Evolutionary conservation across 345 rosid genomes (phyloP).

Genomic region (Euphorbia pulcherrima): DNA sequence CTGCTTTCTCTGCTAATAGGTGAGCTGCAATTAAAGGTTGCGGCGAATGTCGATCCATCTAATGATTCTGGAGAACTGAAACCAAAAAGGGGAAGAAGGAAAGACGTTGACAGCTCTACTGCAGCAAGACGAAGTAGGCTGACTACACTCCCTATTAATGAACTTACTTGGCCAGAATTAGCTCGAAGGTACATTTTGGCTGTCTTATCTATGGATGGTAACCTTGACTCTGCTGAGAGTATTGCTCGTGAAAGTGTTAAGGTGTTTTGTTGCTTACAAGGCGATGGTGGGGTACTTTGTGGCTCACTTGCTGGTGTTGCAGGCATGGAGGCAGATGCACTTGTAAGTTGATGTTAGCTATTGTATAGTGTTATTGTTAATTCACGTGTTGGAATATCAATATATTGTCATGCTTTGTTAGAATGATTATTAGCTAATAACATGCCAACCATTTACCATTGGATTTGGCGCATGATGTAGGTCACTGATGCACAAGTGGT

Average conservation of each 20-base stretch:
- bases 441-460: neutral
- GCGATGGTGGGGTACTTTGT: slow-evolving; percentile 96
- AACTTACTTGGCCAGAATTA: slow-evolving; percentile 91
- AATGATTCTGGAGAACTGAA: slow-evolving; percentile 78
- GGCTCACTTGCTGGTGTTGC: slow-evolving; percentile 91
- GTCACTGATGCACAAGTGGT: neutral
- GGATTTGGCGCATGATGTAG: neutral
- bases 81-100: slow-evolving; percentile 78
- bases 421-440: neutral
- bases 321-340: slow-evolving; percentile 96
- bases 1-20: slow-evolving; percentile 64
- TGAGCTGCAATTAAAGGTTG: slow-evolving; percentile 93
- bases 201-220: slow-evolving; percentile 74
- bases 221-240: slow-evolving; percentile 78
- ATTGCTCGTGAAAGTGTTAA: slow-evolving; percentile 77
- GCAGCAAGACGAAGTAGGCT: slow-evolving; percentile 62
- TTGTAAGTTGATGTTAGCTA: slow-evolving; percentile 58
- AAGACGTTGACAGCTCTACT: slow-evolving; percentile 58
- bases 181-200: slow-evolving; percentile 83
- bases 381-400: neutral
- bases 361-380: neutral
- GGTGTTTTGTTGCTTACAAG: slow-evolving; percentile 87
- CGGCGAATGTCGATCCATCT: slow-evolving; percentile 80
- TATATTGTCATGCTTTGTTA: neutral
- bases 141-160: slow-evolving; percentile 78